These are phyloP conservation scores for Pisolithus marmoratus DNA, from an alignment of 768 basidiomycete genomes.

Conservation along the genomic window DNA sequence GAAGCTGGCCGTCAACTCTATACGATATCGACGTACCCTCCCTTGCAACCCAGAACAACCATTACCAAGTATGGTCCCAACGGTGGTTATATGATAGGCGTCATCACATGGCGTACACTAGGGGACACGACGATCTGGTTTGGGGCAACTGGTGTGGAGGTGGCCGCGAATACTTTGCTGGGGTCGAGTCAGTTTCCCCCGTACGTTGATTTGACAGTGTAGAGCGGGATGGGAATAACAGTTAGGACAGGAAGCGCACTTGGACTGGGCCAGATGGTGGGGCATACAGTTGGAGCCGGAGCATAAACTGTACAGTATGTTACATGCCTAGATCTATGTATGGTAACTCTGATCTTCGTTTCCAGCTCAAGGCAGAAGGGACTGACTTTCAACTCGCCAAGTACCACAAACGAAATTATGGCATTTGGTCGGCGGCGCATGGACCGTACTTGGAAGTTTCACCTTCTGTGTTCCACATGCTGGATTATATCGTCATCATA, in stretches of 20 bases:
- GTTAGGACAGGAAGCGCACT: constrained; percentile 20
- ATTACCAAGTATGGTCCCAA: too few relatives aligned
- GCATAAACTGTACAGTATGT: too few relatives aligned
- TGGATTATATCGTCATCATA: constrained; percentile 24
- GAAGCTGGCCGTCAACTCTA: too few relatives aligned
- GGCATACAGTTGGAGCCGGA: constrained; percentile 29
- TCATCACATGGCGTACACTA: too few relatives aligned
- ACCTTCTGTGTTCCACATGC: constrained; percentile 13
- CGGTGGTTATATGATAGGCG: too few relatives aligned
- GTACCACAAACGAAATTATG: constrained; percentile 20
- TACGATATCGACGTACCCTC: too few relatives aligned
- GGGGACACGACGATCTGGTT: too few relatives aligned
- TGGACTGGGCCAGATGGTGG: constrained; percentile 29
- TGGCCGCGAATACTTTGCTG: constrained; percentile 13
- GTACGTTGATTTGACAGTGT: constrained; percentile 7
- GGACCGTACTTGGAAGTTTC: constrained; percentile 24
- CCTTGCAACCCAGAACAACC: too few relatives aligned
- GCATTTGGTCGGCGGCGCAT: constrained; percentile 16
- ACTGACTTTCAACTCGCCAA: constrained; percentile 11
- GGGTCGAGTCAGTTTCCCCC: constrained; percentile 11
- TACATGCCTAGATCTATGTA: too few relatives aligned
- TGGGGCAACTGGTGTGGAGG: too few relatives aligned
- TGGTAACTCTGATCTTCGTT: not conserved
- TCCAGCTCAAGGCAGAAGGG: constrained; percentile 17
- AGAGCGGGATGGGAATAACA: not conserved